Evolutionary conservation across 2,329 filamentous ascomycete species (phyloP), one percentile per base, ranked within the genome.

Genomic region (Aspergillus neoniger): DNA sequence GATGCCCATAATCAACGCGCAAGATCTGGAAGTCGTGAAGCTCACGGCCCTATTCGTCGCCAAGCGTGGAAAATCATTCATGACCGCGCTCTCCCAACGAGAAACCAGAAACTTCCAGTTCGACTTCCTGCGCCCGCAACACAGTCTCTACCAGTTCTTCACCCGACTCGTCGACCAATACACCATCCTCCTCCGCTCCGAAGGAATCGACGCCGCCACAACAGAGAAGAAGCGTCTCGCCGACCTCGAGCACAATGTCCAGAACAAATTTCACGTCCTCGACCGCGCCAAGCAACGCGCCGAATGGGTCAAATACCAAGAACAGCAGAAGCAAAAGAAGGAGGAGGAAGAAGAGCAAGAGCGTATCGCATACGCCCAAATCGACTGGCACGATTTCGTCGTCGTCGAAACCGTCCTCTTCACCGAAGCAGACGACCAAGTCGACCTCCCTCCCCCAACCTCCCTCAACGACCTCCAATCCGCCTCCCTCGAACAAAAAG

Each of bases 371-470:
- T 90, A 95, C 76, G 90, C 90, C 1, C 90, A 95, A 69, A 95
- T 99, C 64, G 95, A 99, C 76, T 99, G 95, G 95, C 91, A 96
- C 72, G 94, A 98, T 74, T 99, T 99, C 70, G 89, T 94, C 36
- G 90, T 99, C 19, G 92, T 97, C 48, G 95, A 97, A 77, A 97
- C 93, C 0, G 93, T 99, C 57, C 83, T 92, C 15, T 99, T 99
- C 76, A 92, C 87, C 60, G 93, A 96, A 67, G 85, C 86, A 41
- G 95, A 99, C 74, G 93, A 97, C 67, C 86, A 91, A 64, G 87
- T 88, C 39, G 89, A 95, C 65, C 87, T 99, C 10, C 93, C 94
- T 32, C 90, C 93, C 1, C 95, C 95, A 1, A 95, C 92, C 4
- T 92, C 90, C 5, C 86, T 97, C 44, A 91, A 91, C 65, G 95